Conservation (phyloP, 2,329 filamentous ascomycete species). For the Ascochyta lentis region DNA sequence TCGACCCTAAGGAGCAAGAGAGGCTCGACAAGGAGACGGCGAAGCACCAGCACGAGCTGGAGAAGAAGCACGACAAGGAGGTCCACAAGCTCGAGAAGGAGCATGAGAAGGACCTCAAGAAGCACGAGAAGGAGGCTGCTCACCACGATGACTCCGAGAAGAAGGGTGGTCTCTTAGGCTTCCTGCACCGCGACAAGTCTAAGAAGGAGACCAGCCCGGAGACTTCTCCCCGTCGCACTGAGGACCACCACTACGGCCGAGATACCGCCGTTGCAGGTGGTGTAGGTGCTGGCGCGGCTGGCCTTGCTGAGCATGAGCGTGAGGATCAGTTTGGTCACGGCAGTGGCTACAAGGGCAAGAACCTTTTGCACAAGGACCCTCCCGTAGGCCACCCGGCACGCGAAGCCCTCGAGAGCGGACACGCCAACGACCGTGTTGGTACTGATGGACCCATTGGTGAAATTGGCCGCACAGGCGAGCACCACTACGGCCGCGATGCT, state of each 20-base stretch:
- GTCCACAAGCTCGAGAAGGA: conserved; percentile 26
- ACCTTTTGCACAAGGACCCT: conserved; percentile 53
- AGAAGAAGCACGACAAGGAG: conserved; percentile 32
- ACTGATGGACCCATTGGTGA: conserved; percentile 2
- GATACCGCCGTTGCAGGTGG: conserved; percentile 30
- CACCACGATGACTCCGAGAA: conserved; percentile 27
- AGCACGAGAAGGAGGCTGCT: conserved; percentile 29
- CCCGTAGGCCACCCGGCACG: conserved; percentile 45
- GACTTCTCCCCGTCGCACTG: conserved; percentile 26
- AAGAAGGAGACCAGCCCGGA: conserved; percentile 40
- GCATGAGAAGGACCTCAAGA: conserved; percentile 22
- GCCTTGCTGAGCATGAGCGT: conserved; percentile 7
- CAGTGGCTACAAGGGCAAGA: conserved; percentile 37
- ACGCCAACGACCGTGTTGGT: conserved; percentile 14
- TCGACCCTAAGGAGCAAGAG: conserved; percentile 24
- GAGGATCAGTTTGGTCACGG: conserved; percentile 12
- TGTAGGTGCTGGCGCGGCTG: conserved; percentile 28
- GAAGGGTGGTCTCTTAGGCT: conserved; percentile 47
- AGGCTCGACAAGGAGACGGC: conserved; percentile 23
- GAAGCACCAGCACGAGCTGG: conserved; percentile 20
- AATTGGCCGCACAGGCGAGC: conserved; percentile 15
- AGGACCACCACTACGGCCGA: conserved; percentile 34
- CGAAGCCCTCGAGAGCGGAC: conserved; percentile 27
- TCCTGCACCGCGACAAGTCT: conserved; percentile 52
- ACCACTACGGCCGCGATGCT: conserved; percentile 34